Evolutionary conservation across 768 basidiomycete genomes (phyloP).

Genomic region (Agaricus blazei): DNA sequence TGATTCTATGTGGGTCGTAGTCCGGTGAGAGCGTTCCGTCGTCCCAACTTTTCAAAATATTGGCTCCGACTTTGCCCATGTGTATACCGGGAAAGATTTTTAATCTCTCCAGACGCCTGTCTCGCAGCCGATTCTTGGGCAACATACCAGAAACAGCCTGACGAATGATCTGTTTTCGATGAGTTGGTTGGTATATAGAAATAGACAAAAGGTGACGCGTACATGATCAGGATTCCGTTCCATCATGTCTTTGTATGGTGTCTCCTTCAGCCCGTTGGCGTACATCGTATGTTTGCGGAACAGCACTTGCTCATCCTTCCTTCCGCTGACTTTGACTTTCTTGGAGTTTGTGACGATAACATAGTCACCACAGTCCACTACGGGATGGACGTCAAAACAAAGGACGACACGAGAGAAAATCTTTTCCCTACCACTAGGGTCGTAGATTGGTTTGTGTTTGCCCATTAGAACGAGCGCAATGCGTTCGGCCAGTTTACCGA

Average conservation of each 20-base stretch:
- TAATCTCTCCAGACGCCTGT: conserved; percentile 80
- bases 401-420: neutral
- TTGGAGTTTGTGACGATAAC: conserved; percentile 91
- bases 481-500: conserved; percentile 91
- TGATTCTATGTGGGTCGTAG: conserved; percentile 36
- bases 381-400: neutral
- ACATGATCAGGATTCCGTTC: conserved; percentile 86
- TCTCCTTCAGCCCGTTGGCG: conserved; percentile 91
- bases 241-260: conserved; percentile 81
- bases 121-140: conserved; percentile 94
- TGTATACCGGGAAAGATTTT: conserved; percentile 82
- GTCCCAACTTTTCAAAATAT: conserved; percentile 81
- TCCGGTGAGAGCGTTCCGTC: conserved; percentile 63
- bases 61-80: conserved; percentile 71
- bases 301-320: conserved; percentile 80
- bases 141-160: conserved; percentile 98
- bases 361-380: conserved; percentile 98
- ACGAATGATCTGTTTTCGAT: conserved; percentile 71
- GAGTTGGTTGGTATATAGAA: neutral
- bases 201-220: conserved; percentile 21
- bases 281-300: conserved; percentile 91
- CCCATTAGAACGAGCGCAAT: conserved; percentile 98
- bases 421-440: conserved; percentile 68
- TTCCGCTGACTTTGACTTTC: conserved; percentile 81
- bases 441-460: conserved; percentile 97